Evolutionary conservation across 495 filamentous ascomycete species (phyloP).

Genomic region (Podospora conica): DNA sequence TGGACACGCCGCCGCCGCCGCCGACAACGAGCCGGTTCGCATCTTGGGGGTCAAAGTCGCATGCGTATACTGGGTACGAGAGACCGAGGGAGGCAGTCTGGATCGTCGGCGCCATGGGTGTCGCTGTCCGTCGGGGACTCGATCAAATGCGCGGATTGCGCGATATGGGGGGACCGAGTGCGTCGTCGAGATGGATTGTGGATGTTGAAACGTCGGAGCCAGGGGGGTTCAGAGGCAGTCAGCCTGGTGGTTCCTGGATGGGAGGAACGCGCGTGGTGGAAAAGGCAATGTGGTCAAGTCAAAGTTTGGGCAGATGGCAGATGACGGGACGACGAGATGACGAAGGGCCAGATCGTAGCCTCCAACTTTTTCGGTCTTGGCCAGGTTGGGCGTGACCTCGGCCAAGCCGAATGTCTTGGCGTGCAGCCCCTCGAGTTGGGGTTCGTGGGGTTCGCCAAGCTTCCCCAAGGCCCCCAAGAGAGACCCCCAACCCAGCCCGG

Average conservation of each 20-base stretch:
- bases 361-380: constrained; percentile 2
- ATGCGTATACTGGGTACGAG: constrained; percentile 81
- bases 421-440: neutral
- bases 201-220: neutral
- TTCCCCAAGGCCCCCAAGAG: neutral
- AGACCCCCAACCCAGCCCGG: neutral
- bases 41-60: constrained; percentile 82
- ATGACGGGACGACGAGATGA: constrained; percentile 2
- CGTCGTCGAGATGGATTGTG: neutral
- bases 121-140: neutral
- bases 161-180: neutral
- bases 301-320: neutral
- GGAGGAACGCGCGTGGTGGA: neutral
- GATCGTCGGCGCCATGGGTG: constrained; percentile 26
- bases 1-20: constrained; percentile 81
- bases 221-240: neutral
- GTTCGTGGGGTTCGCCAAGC: neutral
- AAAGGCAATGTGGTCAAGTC: neutral
- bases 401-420: neutral
- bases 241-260: neutral
- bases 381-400: neutral
- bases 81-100: constrained; percentile 36
- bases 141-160: neutral
- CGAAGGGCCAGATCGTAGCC: constrained; percentile 6
- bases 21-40: constrained; percentile 72